phyloP scores from a whole-genome alignment of 176 grass and related monocot genomes.

The Zea mays region DNA sequence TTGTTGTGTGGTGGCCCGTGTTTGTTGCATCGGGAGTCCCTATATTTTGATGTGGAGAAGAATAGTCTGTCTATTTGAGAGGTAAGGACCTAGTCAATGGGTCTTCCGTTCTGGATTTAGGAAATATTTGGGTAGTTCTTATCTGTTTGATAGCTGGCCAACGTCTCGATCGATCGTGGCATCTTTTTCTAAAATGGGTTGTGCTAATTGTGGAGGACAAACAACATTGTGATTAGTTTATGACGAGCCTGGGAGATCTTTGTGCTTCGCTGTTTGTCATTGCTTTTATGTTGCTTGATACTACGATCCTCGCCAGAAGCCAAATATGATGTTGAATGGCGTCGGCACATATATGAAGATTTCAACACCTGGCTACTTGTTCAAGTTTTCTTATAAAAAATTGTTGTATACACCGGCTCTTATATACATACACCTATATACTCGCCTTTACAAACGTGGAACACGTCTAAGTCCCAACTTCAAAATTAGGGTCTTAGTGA shows the following conservation, averaged over 20 bases:
- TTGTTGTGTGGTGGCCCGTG: neutral
- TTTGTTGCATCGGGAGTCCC: slow-evolving; percentile 1
- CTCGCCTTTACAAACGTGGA: too few relatives aligned
- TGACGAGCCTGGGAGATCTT: neutral
- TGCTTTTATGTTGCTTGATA: neutral
- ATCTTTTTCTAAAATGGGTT: neutral
- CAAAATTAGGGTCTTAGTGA: too few relatives aligned
- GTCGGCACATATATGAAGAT: too few relatives aligned
- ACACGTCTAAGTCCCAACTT: too few relatives aligned
- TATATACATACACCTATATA: too few relatives aligned
- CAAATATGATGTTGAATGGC: neutral
- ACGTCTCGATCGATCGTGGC: neutral
- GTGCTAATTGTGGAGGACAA: neutral
- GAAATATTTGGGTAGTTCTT: neutral
- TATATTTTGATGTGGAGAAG: neutral
- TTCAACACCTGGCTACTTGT: too few relatives aligned
- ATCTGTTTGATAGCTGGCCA: neutral
- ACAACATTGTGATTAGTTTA: neutral
- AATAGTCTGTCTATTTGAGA: slow-evolving; percentile 33
- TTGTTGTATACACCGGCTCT: too few relatives aligned
- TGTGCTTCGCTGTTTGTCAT: too few relatives aligned
- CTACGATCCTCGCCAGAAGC: too few relatives aligned
- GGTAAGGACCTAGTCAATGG: slow-evolving; percentile 23
- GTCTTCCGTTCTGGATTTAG: neutral
- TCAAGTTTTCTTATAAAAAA: too few relatives aligned